Percentiles rank a stretch among this genome's conserved stretches.
Evolutionary conservation across 139 green algal species (phyloP).

Genomic region (Chlorella ohadii): DNA sequence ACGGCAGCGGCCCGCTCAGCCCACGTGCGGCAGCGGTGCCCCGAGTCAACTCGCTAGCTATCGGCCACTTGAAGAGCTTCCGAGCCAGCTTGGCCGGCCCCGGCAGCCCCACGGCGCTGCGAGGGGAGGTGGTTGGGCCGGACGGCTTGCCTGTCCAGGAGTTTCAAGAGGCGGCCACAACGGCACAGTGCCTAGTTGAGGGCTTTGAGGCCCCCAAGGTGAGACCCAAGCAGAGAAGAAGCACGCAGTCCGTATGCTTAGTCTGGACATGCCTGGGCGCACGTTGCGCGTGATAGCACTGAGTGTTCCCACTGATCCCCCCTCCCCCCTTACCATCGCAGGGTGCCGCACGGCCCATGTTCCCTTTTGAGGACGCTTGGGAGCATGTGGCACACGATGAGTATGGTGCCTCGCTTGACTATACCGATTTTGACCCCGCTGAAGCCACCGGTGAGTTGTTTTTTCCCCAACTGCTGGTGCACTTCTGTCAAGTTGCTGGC

Average conservation of each 20-base stretch:
- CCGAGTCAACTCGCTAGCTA: slow-evolving; percentile 1
- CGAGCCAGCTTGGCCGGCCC: background rate
- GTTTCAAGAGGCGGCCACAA: slow-evolving; percentile 12
- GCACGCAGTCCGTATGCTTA: too few species aligned
- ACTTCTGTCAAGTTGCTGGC: too few species aligned
- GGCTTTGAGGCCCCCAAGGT: slow-evolving; percentile 79
- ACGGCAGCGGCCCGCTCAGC: background rate
- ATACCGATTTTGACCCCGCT: slow-evolving; percentile 63
- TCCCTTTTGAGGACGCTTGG: slow-evolving; percentile 77
- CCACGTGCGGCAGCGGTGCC: slow-evolving; percentile 4
- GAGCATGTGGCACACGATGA: slow-evolving; percentile 71
- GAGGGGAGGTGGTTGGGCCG: slow-evolving; percentile 3
- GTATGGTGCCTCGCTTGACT: slow-evolving; percentile 72
- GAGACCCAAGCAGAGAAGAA: too few species aligned
- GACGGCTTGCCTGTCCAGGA: slow-evolving; percentile 26
- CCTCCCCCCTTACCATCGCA: slow-evolving; percentile 38
- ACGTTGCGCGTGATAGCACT: too few species aligned
- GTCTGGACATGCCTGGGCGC: too few species aligned
- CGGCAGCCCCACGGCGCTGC: background rate
- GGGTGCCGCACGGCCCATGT: slow-evolving; percentile 75
- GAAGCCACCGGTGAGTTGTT: slow-evolving; percentile 25
- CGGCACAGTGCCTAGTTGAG: slow-evolving; percentile 69
- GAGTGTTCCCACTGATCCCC: too few species aligned
- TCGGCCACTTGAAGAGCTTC: slow-evolving; percentile 27
- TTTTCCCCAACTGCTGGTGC: too few species aligned